Evolutionary conservation across 495 filamentous ascomycete species (phyloP).

Genomic region (Penicillium diatomitis): DNA sequence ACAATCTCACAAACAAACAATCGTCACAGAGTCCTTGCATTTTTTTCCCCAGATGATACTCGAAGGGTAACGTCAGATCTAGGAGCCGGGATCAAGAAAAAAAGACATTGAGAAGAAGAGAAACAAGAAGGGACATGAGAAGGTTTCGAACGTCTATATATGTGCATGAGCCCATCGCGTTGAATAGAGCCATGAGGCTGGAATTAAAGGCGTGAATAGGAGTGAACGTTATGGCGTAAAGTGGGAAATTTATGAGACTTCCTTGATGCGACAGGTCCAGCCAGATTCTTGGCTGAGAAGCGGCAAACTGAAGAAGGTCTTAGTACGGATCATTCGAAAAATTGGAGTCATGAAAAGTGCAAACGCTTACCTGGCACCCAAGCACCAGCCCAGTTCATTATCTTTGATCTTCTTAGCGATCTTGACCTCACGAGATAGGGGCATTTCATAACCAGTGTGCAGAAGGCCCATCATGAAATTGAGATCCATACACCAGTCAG

Average conservation of each 20-base stretch:
- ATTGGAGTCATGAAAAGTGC: not conserved
- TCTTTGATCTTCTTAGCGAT: constrained; percentile 98
- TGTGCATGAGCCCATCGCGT: constrained; percentile 25
- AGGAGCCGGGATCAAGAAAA: too few relatives aligned
- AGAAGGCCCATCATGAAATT: constrained; percentile 90
- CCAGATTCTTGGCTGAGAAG: constrained; percentile 63
- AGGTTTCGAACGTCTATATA: constrained; percentile 12
- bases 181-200: constrained; percentile 11
- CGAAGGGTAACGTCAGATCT: too few relatives aligned
- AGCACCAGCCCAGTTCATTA: constrained; percentile 95
- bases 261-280: constrained; percentile 65
- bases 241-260: constrained; percentile 39
- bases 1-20: too few relatives aligned
- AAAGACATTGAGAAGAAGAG: too few relatives aligned
- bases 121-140: not conserved
- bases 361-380: constrained; percentile 74
- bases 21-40: too few relatives aligned
- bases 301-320: constrained; percentile 51
- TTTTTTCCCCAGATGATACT: too few relatives aligned
- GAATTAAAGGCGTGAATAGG: constrained; percentile 17
- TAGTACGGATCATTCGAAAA: constrained; percentile 12
- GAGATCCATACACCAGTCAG: constrained; percentile 87
- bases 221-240: constrained; percentile 8
- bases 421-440: constrained; percentile 86
- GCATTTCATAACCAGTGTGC: constrained; percentile 98